A percentile compares a stretch with the other conserved stretches of the same genome.
These are phyloP conservation scores for Skeletonema grethae DNA, from an alignment of 108 stramenopile genomes.

Conservation along the genomic window DNA sequence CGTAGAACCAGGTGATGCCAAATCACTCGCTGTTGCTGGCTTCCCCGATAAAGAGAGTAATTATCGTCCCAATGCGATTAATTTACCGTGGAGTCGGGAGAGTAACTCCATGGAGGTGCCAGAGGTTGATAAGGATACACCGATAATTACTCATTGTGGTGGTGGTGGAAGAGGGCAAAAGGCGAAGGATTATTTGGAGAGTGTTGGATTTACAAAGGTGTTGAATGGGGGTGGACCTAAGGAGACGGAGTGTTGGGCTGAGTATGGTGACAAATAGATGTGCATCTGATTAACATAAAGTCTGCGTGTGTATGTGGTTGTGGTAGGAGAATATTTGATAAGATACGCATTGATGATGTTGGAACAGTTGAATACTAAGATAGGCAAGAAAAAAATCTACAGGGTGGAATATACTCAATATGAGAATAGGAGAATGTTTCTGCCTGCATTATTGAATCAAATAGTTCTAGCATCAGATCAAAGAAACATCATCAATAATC, in stretches of 20 bases:
- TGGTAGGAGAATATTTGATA: neutral
- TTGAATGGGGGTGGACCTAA: conserved; percentile 90
- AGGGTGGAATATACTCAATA: no score
- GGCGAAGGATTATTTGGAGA: conserved; percentile 82
- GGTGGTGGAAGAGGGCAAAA: conserved; percentile 85
- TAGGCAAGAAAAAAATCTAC: no score
- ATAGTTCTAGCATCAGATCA: no score
- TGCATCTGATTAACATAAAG: neutral
- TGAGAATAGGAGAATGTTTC: no score
- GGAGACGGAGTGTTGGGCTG: conserved; percentile 84
- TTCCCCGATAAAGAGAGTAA: conserved; percentile 42
- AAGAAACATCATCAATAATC: no score
- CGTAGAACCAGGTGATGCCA: conserved; percentile 81
- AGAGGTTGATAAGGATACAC: conserved; percentile 64
- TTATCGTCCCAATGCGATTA: conserved; percentile 62
- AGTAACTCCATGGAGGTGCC: conserved; percentile 71
- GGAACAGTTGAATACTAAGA: neutral
- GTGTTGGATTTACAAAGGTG: conserved; percentile 84
- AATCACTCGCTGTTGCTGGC: conserved; percentile 59
- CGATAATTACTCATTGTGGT: conserved; percentile 91
- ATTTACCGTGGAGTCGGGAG: conserved; percentile 71
- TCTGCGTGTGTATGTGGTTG: neutral
- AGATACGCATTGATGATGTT: no score
- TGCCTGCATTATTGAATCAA: no score
- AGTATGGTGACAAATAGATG: conserved; percentile 73